Percentiles rank a stretch among this genome's conserved stretches.
Conservation (phyloP, 2,329 filamentous ascomycete species). For the Pestalotiopsis fici region DNA sequence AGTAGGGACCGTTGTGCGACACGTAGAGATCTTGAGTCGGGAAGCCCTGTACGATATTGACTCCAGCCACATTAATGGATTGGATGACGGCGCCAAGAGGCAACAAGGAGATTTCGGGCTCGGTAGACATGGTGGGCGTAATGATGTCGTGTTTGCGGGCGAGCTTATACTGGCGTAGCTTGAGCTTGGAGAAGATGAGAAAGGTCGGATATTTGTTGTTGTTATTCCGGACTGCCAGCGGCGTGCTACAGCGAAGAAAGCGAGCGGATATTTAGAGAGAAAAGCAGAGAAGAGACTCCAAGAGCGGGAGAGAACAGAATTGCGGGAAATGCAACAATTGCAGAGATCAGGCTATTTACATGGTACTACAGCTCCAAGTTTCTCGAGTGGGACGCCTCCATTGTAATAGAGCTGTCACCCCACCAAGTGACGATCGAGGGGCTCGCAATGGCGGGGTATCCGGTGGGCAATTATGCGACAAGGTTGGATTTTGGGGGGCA, state of each 20-base stretch:
- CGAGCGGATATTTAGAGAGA: not conserved
- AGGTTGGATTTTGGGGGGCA: not conserved
- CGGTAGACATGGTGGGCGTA: conserved; percentile 25
- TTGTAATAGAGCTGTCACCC: not conserved
- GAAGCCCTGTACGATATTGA: conserved; percentile 90
- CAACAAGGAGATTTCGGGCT: conserved; percentile 62
- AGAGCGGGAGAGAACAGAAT: not conserved
- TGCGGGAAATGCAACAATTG: not conserved
- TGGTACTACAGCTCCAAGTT: not conserved
- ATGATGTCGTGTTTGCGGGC: not conserved
- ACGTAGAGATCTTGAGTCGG: conserved; percentile 74
- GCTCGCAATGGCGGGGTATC: conserved; percentile 5
- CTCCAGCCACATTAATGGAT: conserved; percentile 72
- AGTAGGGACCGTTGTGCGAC: conserved; percentile 75
- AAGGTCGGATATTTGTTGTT: not conserved
- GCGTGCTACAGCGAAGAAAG: too few relatives aligned
- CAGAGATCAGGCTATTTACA: conserved; percentile 11
- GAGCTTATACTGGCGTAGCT: not conserved
- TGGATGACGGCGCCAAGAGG: conserved; percentile 80
- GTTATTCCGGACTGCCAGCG: too few relatives aligned
- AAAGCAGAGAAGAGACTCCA: not conserved
- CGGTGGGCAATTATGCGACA: conserved; percentile 10
- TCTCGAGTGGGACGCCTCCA: not conserved
- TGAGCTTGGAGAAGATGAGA: not conserved
- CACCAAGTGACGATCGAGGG: not conserved